A percentile compares a stretch with the other conserved stretches of the same genome.
These are phyloP conservation scores for Teratosphaeria epicoccoides DNA, from an alignment of 2,329 filamentous ascomycete species.

Conservation along the genomic window DNA sequence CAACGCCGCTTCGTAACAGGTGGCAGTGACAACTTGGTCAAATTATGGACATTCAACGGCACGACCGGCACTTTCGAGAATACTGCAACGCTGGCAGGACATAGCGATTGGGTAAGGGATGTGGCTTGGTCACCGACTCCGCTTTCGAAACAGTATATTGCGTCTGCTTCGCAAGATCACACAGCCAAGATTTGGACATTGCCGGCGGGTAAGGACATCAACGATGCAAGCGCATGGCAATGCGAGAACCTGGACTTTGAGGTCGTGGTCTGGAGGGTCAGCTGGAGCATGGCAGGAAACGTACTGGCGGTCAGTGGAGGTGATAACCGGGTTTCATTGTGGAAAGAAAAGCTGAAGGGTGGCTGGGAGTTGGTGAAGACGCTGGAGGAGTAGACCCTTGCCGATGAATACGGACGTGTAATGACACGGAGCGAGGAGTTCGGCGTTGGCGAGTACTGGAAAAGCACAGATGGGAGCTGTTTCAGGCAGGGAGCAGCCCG, in stretches of 20 bases:
- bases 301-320: conserved; percentile 86
- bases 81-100: conserved; percentile 60
- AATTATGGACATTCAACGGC: conserved; percentile 78
- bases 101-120: conserved; percentile 94
- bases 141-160: conserved; percentile 91
- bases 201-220: conserved; percentile 29
- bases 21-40: conserved; percentile 84
- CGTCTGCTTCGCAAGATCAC: conserved; percentile 90
- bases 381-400: conserved; percentile 50
- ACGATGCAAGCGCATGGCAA: conserved; percentile 59
- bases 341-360: conserved; percentile 90
- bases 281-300: conserved; percentile 95
- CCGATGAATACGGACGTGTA: neutral
- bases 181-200: conserved; percentile 93
- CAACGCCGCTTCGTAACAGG: conserved; percentile 86
- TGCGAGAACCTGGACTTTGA: conserved; percentile 81
- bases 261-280: conserved; percentile 84
- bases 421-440: neutral
- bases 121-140: conserved; percentile 96
- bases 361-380: conserved; percentile 97
- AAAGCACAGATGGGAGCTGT: neutral
- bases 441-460: neutral
- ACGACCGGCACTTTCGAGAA: conserved; percentile 26
- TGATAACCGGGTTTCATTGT: conserved; percentile 93
- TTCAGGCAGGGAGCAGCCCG: no score